Percentiles rank a stretch among this genome's conserved stretches.
These are phyloP conservation scores for Chlorella vulgaris DNA, from an alignment of 139 green algal species.

Conservation along the genomic window DNA sequence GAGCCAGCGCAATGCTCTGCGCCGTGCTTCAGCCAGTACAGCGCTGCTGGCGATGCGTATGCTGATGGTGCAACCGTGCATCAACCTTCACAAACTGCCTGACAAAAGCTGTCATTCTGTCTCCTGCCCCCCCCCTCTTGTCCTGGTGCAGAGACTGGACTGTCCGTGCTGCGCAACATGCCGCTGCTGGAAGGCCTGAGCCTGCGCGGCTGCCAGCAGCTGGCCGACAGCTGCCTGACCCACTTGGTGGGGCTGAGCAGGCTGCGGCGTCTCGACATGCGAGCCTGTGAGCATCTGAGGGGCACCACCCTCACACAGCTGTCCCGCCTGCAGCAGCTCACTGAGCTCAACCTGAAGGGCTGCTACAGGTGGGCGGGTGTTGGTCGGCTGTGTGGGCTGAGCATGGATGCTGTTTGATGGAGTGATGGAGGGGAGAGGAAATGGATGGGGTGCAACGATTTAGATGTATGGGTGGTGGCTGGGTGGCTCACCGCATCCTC, in stretches of 20 bases:
- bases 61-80: too few species aligned
- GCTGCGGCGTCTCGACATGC: conserved; percentile 48
- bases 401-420: too few species aligned
- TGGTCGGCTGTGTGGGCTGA: too few species aligned
- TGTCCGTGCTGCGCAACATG: conserved; percentile 33
- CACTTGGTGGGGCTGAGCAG: conserved; percentile 25
- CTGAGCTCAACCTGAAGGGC: conserved; percentile 58
- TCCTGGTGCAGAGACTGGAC: conserved; percentile 22
- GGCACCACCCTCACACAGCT: conserved; percentile 33
- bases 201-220: conserved; percentile 56
- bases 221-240: conserved; percentile 37
- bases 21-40: too few species aligned
- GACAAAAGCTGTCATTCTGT: not conserved
- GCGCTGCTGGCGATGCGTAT: too few species aligned
- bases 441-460: too few species aligned
- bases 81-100: too few species aligned
- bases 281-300: conserved; percentile 54
- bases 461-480: too few species aligned
- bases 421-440: too few species aligned
- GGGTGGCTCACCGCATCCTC: too few species aligned
- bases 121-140: not conserved
- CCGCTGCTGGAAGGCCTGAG: conserved; percentile 33
- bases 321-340: conserved; percentile 19
- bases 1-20: too few species aligned
- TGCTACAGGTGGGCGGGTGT: conserved; percentile 38